Base-by-base conservation (phyloP, 2,329 filamentous ascomycete genomes). In the Chaetoscypha palmicola region DNA sequence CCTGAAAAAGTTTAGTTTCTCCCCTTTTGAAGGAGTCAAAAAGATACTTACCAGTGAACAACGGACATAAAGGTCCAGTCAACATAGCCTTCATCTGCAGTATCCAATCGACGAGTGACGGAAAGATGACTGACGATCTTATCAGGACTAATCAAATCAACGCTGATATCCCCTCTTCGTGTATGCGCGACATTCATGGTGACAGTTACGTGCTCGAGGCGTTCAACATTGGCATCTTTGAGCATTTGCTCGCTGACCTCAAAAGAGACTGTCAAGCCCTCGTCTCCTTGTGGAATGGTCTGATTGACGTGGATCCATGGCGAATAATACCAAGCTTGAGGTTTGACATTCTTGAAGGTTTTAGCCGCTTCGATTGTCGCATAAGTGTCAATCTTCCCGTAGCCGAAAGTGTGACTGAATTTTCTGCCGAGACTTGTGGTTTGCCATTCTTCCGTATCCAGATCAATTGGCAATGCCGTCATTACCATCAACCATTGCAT, bases 11-110 rank as follows among this genome's bases (percentile, higher is more conserved):
- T 32, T 21, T n/a, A 31, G 30, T 16, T 7, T 28, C 24, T 28
- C 12, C 24, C 24, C 24, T n/a, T n/a, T n/a, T n/a, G n/a, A n/a
- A n/a, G n/a, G n/a, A 16, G 5, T 4, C 7, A 30, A 20, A 20
- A 41, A 19, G 36, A 22, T 16, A 66, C 81, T 66, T 73, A 89
- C 86, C 90, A 98, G 63, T 98, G 92, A 51, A 83, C 90, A 28
- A 98, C 92, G 49, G 83, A 94, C 92, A 98, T 98, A 59, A 98
- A 98, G 0, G 91, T 97, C 92, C 92, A 98, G 66, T 97, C 88
- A 28, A 81, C 69, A 62, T 97, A 98, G 7, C 92, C 92, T 17
- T 67, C 65, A 0, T 67, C 62, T 26, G 74, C 75, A 1, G 74
- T 69, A 63, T 98, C 92, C 17, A 77, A 65, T 47, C 74, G 74